Evolutionary conservation across 2,329 filamentous ascomycete genomes (phyloP).

Genomic region (Penicillium sp.): DNA sequence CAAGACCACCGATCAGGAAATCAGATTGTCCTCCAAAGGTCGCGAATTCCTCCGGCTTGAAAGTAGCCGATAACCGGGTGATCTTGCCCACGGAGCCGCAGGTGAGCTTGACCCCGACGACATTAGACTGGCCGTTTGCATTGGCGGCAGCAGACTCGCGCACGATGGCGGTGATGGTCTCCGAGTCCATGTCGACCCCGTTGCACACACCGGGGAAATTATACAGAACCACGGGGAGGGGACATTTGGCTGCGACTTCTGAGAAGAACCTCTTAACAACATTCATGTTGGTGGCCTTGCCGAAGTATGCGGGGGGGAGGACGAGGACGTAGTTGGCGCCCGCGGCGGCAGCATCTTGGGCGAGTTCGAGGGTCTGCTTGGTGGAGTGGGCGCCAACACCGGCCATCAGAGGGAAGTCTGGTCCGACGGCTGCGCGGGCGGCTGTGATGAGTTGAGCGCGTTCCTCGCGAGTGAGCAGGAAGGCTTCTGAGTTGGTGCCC

Average conservation of each 20-base stretch:
- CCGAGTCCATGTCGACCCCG: constrained; percentile 67
- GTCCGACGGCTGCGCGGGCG: constrained; percentile 55
- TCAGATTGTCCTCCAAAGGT: constrained; percentile 73
- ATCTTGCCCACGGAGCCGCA: constrained; percentile 64
- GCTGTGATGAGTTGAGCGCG: constrained; percentile 57
- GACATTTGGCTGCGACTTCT: constrained; percentile 54
- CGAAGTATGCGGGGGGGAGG: constrained; percentile 65
- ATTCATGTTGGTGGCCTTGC: constrained; percentile 59
- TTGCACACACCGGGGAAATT: constrained; percentile 70
- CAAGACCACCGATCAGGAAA: constrained; percentile 62
- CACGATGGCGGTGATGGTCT: constrained; percentile 58
- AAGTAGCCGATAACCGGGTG: constrained; percentile 54
- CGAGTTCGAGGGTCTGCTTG: constrained; percentile 61
- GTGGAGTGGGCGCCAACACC: constrained; percentile 67
- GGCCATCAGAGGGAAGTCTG: constrained; percentile 60
- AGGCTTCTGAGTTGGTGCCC: constrained; percentile 59
- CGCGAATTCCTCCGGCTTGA: constrained; percentile 61
- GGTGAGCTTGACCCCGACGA: constrained; percentile 66
- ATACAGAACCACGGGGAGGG: constrained; percentile 63
- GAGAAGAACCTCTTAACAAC: constrained; percentile 62
- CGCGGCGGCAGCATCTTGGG: constrained; percentile 59
- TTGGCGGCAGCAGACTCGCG: constrained; percentile 36
- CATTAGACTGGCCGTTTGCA: constrained; percentile 43
- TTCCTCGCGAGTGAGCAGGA: constrained; percentile 60
- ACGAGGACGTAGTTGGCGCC: constrained; percentile 65